These are phyloP conservation scores for Termitomyces sp. DNA, from an alignment of 768 basidiomycete genomes.

Conservation along the genomic window DNA sequence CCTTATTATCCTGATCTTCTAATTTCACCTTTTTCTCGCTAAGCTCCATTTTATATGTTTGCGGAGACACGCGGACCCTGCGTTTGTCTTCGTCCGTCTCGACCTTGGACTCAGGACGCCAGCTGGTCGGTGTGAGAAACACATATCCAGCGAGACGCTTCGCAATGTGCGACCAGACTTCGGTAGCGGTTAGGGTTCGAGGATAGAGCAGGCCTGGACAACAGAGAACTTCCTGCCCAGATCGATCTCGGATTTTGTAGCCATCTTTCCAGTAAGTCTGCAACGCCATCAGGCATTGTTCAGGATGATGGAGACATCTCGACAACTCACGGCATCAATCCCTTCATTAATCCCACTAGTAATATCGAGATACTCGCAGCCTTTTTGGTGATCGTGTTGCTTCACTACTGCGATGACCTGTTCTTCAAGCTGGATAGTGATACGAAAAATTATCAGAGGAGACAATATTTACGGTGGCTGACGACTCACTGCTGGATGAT, in stretches of 20 bases:
- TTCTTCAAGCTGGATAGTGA: constrained; percentile 5
- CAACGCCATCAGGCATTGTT: not conserved
- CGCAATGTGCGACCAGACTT: constrained; percentile 9
- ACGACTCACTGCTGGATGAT: constrained; percentile 8
- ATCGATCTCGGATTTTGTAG: constrained; percentile 4
- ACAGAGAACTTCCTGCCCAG: constrained; percentile 3
- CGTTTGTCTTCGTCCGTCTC: not conserved
- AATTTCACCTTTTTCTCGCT: not conserved
- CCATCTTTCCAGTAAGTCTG: constrained; percentile 13
- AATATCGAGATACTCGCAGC: constrained; percentile 11
- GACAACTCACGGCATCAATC: constrained; percentile 5
- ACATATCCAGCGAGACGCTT: constrained; percentile 10
- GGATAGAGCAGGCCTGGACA: constrained; percentile 13
- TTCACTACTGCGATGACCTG: constrained; percentile 8
- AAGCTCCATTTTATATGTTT: not conserved
- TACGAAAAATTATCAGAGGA: not conserved
- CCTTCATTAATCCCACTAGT: constrained; percentile 8
- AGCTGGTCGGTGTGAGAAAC: constrained; percentile 7
- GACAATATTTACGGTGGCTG: not conserved
- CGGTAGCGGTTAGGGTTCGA: constrained; percentile 6
- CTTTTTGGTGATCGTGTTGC: constrained; percentile 5
- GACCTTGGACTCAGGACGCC: not conserved
- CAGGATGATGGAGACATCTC: not conserved
- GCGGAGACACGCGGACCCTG: not conserved
- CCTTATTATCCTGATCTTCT: not conserved